These are phyloP conservation scores for Calonectria crousiana DNA, from an alignment of 2,329 filamentous ascomycete genomes.

Conservation along the genomic window DNA sequence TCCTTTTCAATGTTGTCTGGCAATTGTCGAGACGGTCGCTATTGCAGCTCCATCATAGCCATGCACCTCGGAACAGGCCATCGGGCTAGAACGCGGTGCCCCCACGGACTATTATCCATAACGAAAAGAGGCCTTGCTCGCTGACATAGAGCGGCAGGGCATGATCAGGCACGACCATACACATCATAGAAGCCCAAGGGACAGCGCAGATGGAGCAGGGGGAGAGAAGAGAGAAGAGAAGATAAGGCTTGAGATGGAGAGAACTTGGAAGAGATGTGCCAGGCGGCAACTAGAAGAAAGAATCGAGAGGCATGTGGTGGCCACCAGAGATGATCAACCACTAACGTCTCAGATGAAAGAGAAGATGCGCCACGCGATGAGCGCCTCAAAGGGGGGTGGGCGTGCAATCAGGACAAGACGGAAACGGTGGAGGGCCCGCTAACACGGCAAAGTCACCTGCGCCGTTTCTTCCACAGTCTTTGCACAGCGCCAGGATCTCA, in stretches of 20 bases:
- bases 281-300: not conserved
- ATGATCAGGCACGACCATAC: not conserved
- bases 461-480: not conserved
- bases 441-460: not conserved
- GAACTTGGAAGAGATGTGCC: not conserved
- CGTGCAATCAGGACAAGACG: not conserved
- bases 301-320: not conserved
- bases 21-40: not conserved
- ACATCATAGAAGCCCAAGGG: not conserved
- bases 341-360: not conserved
- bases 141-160: not conserved
- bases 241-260: not conserved
- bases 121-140: not conserved
- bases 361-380: not conserved
- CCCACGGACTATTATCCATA: not conserved
- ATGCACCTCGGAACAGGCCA: not conserved
- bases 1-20: not conserved
- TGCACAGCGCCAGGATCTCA: not conserved
- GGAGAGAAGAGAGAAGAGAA: constrained; percentile 16
- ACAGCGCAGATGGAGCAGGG: not conserved
- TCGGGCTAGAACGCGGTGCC: not conserved
- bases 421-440: not conserved
- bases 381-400: not conserved
- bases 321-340: not conserved
- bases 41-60: not conserved